Evolutionary conservation across 2,329 filamentous ascomycete species (phyloP).

Genomic region (Pyrenochaeta sp.): DNA sequence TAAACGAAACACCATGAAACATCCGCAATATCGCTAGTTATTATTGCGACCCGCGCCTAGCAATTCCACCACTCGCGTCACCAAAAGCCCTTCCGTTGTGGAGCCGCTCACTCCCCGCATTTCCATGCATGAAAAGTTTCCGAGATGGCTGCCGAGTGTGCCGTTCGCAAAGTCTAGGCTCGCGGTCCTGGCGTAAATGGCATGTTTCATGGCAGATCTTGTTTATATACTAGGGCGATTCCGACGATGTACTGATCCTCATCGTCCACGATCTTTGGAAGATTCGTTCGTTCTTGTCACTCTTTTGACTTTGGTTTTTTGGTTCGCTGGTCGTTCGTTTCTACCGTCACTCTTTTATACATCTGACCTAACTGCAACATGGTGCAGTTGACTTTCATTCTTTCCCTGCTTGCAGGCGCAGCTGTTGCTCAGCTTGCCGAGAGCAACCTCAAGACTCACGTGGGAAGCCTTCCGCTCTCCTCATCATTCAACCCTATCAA

Average conservation of each 20-base stretch:
- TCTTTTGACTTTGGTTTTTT: conserved; percentile 27
- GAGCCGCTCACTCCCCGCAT: conserved; percentile 21
- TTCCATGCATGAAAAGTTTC: conserved; percentile 23
- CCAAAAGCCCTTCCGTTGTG: conserved; percentile 9
- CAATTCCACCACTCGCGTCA: conserved; percentile 26
- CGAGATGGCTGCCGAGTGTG: conserved; percentile 23
- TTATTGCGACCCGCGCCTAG: conserved; percentile 19
- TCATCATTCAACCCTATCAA: conserved; percentile 66
- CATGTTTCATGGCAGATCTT: conserved; percentile 27
- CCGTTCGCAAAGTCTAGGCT: conserved; percentile 20
- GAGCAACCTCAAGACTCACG: conserved; percentile 53
- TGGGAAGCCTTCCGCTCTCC: conserved; percentile 58
- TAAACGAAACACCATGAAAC: conserved; percentile 39
- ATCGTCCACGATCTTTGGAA: conserved; percentile 33
- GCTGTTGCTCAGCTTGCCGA: conserved; percentile 51
- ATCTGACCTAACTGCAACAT: conserved; percentile 37
- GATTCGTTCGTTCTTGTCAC: conserved; percentile 25
- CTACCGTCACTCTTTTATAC: conserved; percentile 38
- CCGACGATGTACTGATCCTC: conserved; percentile 12
- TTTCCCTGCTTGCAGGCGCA: conserved; percentile 44
- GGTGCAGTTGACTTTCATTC: conserved; percentile 41
- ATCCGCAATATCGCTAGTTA: conserved; percentile 29
- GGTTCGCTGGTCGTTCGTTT: conserved; percentile 46
- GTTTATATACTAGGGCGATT: conserved; percentile 28
- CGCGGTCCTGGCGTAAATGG: conserved; percentile 23